Evolutionary conservation across 192 early-diverging fungal genomes (phyloP), one percentile per base, ranked within the genome.

Genomic region (Gamsiella multidivaricata): DNA sequence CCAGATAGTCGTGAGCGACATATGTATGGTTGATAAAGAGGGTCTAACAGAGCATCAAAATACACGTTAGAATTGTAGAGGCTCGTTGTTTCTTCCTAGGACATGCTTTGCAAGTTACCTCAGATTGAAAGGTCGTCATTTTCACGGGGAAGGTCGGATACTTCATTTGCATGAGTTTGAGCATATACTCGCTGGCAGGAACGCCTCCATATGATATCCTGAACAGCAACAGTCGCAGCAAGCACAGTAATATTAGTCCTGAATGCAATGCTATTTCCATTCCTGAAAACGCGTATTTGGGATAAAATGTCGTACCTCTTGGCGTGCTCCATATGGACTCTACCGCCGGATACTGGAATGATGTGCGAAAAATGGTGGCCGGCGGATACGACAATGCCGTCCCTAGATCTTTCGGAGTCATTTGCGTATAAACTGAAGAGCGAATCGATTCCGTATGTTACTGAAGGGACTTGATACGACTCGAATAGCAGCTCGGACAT

Each of bases 401-500:
- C 91, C 18, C 82, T 81, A 22, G 86, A 75, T 53, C 85, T 84
- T 0, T 84, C 69, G 0, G 84, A 69, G 10, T 84, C 84, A 67
- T 91, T 95, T 36, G 85, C 86, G 72, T 97, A 91, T 68, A 91
- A 89, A 60, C 95, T 96, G 82, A 94, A 97, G 45, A 93, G 83
- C 12, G 94, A 83, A 52, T 97, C 96, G 18, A 97, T 87, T 4
- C 95, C 95, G 62, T 95, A 97, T 0, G 88, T 80, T 7, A 95
- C 87, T 3, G 90, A 91, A 2, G 94, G 91, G 20, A 89, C 86
- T 26, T 82, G 78, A 80, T 96, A 97, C 28, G 88, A 83, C 75
- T 97, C 96, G 69, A 97, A 96, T 36, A 97, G 79, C 0, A 97
- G 80, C 71, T 97, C 96, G 0, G 94, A 91, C 83, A 92, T 92